Evolutionary conservation across 1,284 basidiomycete species (phyloP).

Genomic region (Ceratobasidium sp.): DNA sequence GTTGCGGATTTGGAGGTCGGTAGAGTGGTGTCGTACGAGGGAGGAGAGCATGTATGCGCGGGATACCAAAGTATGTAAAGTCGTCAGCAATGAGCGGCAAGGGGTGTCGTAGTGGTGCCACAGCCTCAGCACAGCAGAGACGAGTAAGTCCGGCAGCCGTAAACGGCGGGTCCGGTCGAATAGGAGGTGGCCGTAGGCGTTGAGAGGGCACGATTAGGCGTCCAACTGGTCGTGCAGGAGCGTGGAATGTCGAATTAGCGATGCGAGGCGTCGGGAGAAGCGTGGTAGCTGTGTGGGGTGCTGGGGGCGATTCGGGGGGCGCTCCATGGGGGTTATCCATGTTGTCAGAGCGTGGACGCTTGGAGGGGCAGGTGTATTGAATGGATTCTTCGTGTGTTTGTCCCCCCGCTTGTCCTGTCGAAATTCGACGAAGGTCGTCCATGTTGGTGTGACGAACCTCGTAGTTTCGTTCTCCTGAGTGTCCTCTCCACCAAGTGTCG

Average conservation of each 20-base stretch:
- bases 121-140: not conserved
- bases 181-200: not conserved
- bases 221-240: conserved; percentile 6
- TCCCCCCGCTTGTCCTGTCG: not conserved
- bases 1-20: not conserved
- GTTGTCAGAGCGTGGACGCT: not conserved
- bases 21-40: not conserved
- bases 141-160: not conserved
- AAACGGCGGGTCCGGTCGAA: not conserved
- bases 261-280: not conserved
- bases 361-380: not conserved
- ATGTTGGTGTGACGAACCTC: not conserved
- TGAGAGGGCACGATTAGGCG: not conserved
- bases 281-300: not conserved
- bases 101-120: not conserved
- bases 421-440: not conserved
- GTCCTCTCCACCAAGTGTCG: not conserved
- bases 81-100: not conserved
- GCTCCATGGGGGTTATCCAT: not conserved
- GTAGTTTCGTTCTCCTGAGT: not conserved
- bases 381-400: not conserved
- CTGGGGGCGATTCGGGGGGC: not conserved
- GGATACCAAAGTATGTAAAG: not conserved
- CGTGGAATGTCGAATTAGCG: not conserved
- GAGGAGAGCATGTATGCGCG: not conserved